Evolutionary conservation across 208 protist species (phyloP), one percentile per base, ranked within the genome.

Genomic region (Wallacemonas sp.): DNA sequence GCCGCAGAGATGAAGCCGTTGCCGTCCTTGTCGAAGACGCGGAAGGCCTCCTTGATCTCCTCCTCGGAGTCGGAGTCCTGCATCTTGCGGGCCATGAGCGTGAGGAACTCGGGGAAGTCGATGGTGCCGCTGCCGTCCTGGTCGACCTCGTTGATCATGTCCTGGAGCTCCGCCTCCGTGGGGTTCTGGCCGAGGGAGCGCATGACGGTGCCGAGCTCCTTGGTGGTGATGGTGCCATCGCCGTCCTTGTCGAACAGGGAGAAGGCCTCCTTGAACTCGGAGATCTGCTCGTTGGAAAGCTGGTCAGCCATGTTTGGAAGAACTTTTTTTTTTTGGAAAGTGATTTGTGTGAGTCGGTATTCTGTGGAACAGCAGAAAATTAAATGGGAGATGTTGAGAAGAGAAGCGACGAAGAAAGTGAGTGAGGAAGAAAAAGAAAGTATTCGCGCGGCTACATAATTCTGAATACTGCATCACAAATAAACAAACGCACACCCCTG

Each of bases 191-290:
- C 98, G 7, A 99, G 87, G 14, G 98, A 99, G 74, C 98, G 94
- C 99, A 99, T 99, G 23, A 99, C 98, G 45, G 98, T 99, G 70
- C 98, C 98, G n/a, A 99, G 89, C 88, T 99, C 98, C 72, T 98
- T 98, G 42, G 97, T 98, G 32, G 97, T 98, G 86, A 99, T 99
- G 66, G 81, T 93, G 65, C 98, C 98, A 93, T 99, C 97, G 72
- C 97, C 94, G 74, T 99, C 96, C 63, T 95, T 90, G 79, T 99
- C 97, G 46, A 99, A 99, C 23, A 99, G 92, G 54, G 96, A 98
- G 93, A 99, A 99, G 23, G 98, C 99, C 88, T 99, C 99, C 91
- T 99, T 99, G 91, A 99, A 99, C 86, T 99, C 98, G 55, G 94
- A 96, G 67, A 99, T 98, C 82, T 99, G 97, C 86, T 99, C 98